phyloP scores from a whole-genome alignment of 352 stramenopile species.

The Phytopythium vexans region DNA sequence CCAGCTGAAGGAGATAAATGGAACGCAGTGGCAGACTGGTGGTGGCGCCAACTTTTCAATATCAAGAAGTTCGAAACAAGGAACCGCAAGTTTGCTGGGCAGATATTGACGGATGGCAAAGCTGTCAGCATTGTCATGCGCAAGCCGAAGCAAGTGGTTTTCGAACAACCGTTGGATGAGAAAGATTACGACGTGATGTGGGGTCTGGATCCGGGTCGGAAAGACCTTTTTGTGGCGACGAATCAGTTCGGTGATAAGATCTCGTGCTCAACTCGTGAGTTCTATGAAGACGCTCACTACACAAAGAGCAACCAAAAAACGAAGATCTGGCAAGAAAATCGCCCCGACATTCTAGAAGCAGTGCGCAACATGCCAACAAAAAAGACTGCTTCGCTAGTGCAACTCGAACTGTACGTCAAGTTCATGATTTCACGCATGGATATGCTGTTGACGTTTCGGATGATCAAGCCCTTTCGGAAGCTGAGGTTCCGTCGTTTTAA shows the following conservation, averaged over 20 bases:
- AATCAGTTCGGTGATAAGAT: slow-evolving; percentile 9
- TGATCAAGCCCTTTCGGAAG: slow-evolving; percentile 8
- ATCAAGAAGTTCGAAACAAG: slow-evolving; percentile 8
- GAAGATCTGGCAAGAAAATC: slow-evolving; percentile 11
- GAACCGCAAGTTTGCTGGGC: not conserved
- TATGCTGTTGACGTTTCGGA: slow-evolving; percentile 2
- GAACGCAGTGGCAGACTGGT: not conserved
- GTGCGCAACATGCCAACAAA: slow-evolving; percentile 12
- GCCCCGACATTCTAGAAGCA: slow-evolving; percentile 3
- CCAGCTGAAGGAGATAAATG: not conserved
- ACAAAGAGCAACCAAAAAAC: slow-evolving; percentile 12
- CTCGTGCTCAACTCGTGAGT: slow-evolving; percentile 6
- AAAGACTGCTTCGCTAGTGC: slow-evolving; percentile 6
- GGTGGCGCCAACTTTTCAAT: slow-evolving; percentile 6
- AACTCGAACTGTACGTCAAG: slow-evolving; percentile 6
- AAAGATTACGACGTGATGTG: slow-evolving; percentile 7
- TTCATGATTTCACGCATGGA: slow-evolving; percentile 9
- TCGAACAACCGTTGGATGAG: not conserved
- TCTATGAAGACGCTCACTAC: slow-evolving; percentile 11
- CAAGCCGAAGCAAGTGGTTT: slow-evolving; percentile 6
- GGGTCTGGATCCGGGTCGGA: slow-evolving; percentile 10
- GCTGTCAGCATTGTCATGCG: slow-evolving; percentile 8
- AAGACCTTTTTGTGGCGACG: slow-evolving; percentile 10
- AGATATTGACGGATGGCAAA: slow-evolving; percentile 11
- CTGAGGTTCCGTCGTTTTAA: slow-evolving; percentile 3